Evolutionary conservation across 2,329 filamentous ascomycete genomes (phyloP), one percentile per base, ranked within the genome.

Genomic region (Paracoccidioides brasiliensis): DNA sequence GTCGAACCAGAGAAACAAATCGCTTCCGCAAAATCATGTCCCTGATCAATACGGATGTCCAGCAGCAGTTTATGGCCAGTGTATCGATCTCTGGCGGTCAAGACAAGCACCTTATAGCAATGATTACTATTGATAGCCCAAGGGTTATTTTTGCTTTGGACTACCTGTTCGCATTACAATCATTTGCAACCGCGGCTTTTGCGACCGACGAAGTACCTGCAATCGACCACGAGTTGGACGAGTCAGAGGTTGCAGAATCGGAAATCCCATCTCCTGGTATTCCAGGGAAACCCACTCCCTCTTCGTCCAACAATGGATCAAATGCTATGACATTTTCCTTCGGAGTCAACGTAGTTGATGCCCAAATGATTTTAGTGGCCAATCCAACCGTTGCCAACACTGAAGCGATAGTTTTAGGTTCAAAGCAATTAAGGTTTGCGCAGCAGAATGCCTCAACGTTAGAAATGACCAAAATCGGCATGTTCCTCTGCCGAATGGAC

Each of bases 401-500:
- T 0, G 94, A 99, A 68, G 93, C 93, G 2, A 94, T 98, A 63
- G 94, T 98, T 0, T 77, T 98, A 30, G 88, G 90, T 51, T 95
- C 90, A 2, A 95, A 96, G 67, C 90, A 98, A 68, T 83, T 97
- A 10, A 78, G 97, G 1, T 78, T 97, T 9, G 95, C 91, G 1
- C 87, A 95, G 64, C 94, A 98, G 69, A 89, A 97, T 73, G 88
- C 91, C 7, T 80, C 94, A 62, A 96, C 93, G 0, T 80, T 99
- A 66, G 91, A 98, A 66, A 83, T 98, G 2, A 90, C 89, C 6
- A 85, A 97, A 66, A 81, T 97, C 54, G 93, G 93, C 63, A 98
- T 99, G 93, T 99, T 96, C 69, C 72, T 98, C 37, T 98, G 94
- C 67, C 86, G 93, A 10, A 98, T 99, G 93, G 94, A 99, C 70